These are phyloP conservation scores for Lentithecium fluviatile DNA, from an alignment of 495 filamentous ascomycete genomes.

Conservation along the genomic window DNA sequence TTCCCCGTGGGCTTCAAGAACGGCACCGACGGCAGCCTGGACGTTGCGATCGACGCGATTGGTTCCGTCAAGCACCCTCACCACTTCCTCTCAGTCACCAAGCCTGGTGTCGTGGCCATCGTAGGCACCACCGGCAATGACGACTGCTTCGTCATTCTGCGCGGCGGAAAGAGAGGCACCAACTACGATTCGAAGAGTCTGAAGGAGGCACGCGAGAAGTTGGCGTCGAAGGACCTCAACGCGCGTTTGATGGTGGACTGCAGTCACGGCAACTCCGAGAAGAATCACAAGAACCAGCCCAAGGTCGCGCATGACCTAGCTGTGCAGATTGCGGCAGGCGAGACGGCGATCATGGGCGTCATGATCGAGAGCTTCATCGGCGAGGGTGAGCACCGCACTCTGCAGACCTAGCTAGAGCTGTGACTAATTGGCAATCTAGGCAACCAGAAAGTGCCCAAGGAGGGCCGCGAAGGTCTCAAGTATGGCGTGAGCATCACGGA, in stretches of 20 bases:
- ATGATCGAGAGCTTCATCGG: slow-evolving; percentile 99
- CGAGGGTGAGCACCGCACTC: slow-evolving; percentile 61
- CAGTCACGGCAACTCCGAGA: slow-evolving; percentile 92
- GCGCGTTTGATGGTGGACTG: slow-evolving; percentile 96
- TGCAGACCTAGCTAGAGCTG: not conserved
- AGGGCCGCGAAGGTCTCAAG: slow-evolving; percentile 85
- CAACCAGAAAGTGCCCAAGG: slow-evolving; percentile 85
- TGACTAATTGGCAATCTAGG: slow-evolving; percentile 50
- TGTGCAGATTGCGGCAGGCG: slow-evolving; percentile 80
- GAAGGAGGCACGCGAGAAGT: slow-evolving; percentile 65
- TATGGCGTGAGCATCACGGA: slow-evolving; percentile 98
- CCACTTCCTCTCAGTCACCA: slow-evolving; percentile 98
- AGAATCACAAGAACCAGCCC: slow-evolving; percentile 96
- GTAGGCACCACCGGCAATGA: slow-evolving; percentile 95
- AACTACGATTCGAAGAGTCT: slow-evolving; percentile 92
- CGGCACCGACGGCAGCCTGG: slow-evolving; percentile 88
- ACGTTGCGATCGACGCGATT: slow-evolving; percentile 94
- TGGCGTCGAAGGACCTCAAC: slow-evolving; percentile 63
- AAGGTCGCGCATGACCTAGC: slow-evolving; percentile 83
- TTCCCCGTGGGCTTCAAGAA: slow-evolving; percentile 99
- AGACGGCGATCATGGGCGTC: slow-evolving; percentile 89
- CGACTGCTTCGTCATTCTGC: slow-evolving; percentile 95
- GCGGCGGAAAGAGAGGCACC: slow-evolving; percentile 88
- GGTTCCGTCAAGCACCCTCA: slow-evolving; percentile 90
- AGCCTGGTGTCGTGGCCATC: slow-evolving; percentile 94